phyloP scores from a whole-genome alignment of 805 yeast genomes.

The Candida alai region DNA sequence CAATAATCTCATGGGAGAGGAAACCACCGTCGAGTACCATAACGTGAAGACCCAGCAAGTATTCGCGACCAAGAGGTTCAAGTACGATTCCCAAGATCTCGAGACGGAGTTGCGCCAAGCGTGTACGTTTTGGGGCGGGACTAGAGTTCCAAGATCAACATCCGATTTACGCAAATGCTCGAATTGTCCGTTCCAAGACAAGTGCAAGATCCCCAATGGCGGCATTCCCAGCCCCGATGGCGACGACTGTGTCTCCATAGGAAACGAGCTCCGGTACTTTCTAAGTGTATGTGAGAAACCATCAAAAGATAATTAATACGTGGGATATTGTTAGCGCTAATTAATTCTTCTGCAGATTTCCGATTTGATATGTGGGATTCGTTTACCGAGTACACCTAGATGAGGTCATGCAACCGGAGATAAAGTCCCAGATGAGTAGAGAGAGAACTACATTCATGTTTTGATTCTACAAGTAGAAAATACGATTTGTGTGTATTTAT shows the following conservation, averaged over 20 bases:
- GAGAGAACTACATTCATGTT: not conserved
- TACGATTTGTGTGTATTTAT: not conserved
- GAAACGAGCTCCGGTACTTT: constrained; percentile 6
- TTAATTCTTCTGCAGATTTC: constrained; percentile 26
- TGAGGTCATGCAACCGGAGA: constrained; percentile 35
- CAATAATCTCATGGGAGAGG: constrained; percentile 30
- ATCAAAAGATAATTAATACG: constrained; percentile 3
- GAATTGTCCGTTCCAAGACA: constrained; percentile 48
- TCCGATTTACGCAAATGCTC: constrained; percentile 43
- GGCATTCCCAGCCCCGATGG: constrained; percentile 3
- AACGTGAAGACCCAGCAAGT: constrained; percentile 27
- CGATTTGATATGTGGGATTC: constrained; percentile 31
- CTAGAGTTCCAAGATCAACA: constrained; percentile 45
- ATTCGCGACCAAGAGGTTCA: constrained; percentile 39
- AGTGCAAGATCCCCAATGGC: constrained; percentile 20
- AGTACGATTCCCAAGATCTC: constrained; percentile 31
- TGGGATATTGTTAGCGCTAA: constrained; percentile 6
- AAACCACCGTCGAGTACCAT: constrained; percentile 53
- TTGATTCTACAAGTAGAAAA: not conserved
- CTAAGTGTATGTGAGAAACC: constrained; percentile 3
- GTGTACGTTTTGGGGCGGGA: constrained; percentile 57
- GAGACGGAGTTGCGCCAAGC: constrained; percentile 27
- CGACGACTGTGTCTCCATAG: not conserved
- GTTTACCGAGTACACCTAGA: constrained; percentile 37
- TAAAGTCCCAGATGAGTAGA: constrained; percentile 20